Evolutionary conservation across 2,329 filamentous ascomycete genomes (phyloP).

Genomic region (Aspergillus ochraceoroseus): DNA sequence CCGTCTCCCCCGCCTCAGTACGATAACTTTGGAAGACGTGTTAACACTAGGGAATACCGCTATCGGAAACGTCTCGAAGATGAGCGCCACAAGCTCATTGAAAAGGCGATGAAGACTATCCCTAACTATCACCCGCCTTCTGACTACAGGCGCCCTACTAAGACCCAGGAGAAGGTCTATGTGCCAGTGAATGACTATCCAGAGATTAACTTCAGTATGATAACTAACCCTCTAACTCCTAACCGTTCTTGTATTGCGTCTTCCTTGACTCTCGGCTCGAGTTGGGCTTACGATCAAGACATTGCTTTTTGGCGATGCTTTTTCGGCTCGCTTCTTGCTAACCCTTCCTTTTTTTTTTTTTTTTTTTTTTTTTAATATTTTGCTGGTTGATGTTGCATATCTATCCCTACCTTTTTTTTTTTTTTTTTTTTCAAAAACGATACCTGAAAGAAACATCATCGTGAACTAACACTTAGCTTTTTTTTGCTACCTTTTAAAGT

Average conservation of each 20-base stretch:
- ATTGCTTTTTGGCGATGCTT: slow-evolving; percentile 31
- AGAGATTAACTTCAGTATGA: slow-evolving; percentile 99
- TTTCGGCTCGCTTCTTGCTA: slow-evolving; percentile 42
- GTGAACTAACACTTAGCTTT: slow-evolving; percentile 80
- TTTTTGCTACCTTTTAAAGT: slow-evolving; percentile 74
- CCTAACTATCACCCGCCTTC: slow-evolving; percentile 98
- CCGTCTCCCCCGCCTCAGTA: slow-evolving; percentile 95
- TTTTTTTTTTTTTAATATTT: no score
- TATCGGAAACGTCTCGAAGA: slow-evolving; percentile 98
- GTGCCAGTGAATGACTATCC: slow-evolving; percentile 99
- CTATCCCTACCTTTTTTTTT: no score
- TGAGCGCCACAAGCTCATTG: slow-evolving; percentile 96
- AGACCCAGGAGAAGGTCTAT: slow-evolving; percentile 99
- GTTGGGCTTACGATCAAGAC: slow-evolving; percentile 37
- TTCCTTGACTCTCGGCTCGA: slow-evolving; percentile 42
- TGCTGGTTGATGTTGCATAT: slow-evolving; percentile 33
- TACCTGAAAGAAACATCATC: slow-evolving; percentile 33
- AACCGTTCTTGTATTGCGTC: slow-evolving; percentile 50
- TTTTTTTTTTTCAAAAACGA: slow-evolving; percentile 26
- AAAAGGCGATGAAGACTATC: slow-evolving; percentile 99
- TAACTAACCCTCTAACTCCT: slow-evolving; percentile 97
- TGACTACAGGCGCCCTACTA: slow-evolving; percentile 97
- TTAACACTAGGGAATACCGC: slow-evolving; percentile 97
- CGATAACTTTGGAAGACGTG: slow-evolving; percentile 98
- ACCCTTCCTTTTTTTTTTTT: slow-evolving; percentile 25